Evolutionary conservation across 2,329 filamentous ascomycete species (phyloP).

Genomic region (Penicillium frequentans): DNA sequence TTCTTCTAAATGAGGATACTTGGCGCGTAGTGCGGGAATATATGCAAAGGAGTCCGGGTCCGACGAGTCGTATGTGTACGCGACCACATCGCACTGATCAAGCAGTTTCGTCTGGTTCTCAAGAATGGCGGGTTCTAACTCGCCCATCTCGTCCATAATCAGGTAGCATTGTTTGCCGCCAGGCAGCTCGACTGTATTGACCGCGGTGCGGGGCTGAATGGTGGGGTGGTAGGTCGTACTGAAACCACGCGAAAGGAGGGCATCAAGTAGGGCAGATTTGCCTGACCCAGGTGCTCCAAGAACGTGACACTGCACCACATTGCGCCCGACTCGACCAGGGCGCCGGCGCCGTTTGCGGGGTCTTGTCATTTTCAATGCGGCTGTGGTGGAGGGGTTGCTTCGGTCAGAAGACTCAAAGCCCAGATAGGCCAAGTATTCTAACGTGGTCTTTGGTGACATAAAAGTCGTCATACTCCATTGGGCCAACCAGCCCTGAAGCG

Average conservation of each 20-base stretch:
- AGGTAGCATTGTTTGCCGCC: slow-evolving; percentile 97
- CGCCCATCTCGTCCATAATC: slow-evolving; percentile 91
- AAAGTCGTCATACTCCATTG: slow-evolving; percentile 99
- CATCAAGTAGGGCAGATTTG: slow-evolving; percentile 86
- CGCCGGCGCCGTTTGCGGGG: slow-evolving; percentile 79
- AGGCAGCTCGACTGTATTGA: slow-evolving; percentile 94
- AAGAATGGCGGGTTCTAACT: slow-evolving; percentile 90
- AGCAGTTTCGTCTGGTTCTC: slow-evolving; percentile 83
- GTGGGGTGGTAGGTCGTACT: slow-evolving; percentile 83
- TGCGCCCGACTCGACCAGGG: slow-evolving; percentile 84
- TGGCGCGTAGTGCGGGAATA: slow-evolving; percentile 76
- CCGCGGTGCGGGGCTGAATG: slow-evolving; percentile 88
- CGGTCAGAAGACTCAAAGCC: slow-evolving; percentile 81
- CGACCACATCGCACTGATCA: slow-evolving; percentile 89
- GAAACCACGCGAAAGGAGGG: slow-evolving; percentile 88
- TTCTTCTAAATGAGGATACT: slow-evolving; percentile 81
- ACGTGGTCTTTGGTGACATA: slow-evolving; percentile 87
- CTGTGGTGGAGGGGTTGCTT: slow-evolving; percentile 72
- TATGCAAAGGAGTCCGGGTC: slow-evolving; percentile 95
- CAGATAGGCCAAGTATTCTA: slow-evolving; percentile 94
- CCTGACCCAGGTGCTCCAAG: slow-evolving; percentile 82
- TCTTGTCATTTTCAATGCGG: slow-evolving; percentile 89
- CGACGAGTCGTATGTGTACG: slow-evolving; percentile 95
- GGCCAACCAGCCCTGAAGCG: slow-evolving; percentile 93
- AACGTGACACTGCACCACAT: slow-evolving; percentile 92